phyloP scores from a whole-genome alignment of 108 stramenopile genomes.

The Fragilaria crotonensis region DNA sequence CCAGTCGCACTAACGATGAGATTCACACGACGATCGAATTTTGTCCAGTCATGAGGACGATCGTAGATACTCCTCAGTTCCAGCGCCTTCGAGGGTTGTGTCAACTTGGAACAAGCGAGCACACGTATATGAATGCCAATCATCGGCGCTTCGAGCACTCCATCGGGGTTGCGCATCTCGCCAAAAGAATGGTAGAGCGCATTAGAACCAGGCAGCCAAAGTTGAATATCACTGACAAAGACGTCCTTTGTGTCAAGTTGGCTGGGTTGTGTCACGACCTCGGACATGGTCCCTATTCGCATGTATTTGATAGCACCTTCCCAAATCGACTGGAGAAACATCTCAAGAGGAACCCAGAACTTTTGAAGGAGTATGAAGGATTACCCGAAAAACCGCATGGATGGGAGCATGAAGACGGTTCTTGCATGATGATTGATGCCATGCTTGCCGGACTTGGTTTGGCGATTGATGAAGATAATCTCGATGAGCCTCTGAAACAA shows the following conservation, averaged over 20 bases:
- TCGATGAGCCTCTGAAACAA: conserved; percentile 69
- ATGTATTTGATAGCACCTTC: conserved; percentile 66
- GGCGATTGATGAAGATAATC: conserved; percentile 45
- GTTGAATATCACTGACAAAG: conserved; percentile 64
- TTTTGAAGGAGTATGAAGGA: conserved; percentile 30
- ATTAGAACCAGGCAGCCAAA: conserved; percentile 44
- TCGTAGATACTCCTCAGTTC: conserved; percentile 68
- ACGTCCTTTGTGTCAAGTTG: conserved; percentile 87
- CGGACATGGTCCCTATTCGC: conserved; percentile 87
- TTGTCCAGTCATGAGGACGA: conserved; percentile 55
- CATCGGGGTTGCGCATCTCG: conserved; percentile 82
- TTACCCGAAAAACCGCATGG: conserved; percentile 22
- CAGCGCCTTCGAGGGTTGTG: conserved; percentile 81
- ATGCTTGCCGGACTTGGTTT: conserved; percentile 48
- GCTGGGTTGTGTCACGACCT: conserved; percentile 90
- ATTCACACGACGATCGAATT: conserved; percentile 59
- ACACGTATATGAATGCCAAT: conserved; percentile 69
- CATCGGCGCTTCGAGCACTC: conserved; percentile 86
- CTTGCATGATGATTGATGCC: conserved; percentile 73
- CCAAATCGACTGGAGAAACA: conserved; percentile 12
- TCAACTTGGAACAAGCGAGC: conserved; percentile 73
- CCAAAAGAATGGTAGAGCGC: conserved; percentile 41
- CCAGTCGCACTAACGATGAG: conserved; percentile 62
- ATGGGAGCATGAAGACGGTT: conserved; percentile 72
- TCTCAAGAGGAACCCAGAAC: conserved; percentile 10